Evolutionary conservation across 805 yeast genomes (phyloP).

Genomic region (Metschnikowia kofuensis): DNA sequence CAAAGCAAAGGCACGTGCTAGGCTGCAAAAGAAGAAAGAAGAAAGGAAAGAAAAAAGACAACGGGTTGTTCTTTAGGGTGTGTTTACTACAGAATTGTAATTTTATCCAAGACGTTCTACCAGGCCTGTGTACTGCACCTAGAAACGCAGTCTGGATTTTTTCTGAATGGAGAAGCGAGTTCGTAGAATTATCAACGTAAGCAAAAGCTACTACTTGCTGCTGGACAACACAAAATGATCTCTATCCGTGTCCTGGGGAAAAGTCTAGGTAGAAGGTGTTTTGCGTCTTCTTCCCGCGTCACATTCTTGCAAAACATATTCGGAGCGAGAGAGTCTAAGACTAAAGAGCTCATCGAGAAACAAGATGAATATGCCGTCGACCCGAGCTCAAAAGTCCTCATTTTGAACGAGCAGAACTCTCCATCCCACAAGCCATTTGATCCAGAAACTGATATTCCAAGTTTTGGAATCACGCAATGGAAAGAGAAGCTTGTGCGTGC

Average conservation of each 20-base stretch:
- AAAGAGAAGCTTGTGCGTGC: conserved; percentile 24
- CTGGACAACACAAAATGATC: background rate
- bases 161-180: conserved; percentile 1
- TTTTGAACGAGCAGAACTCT: conserved; percentile 36
- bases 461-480: conserved; percentile 37
- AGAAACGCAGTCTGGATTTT: background rate
- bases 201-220: background rate
- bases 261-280: conserved; percentile 2
- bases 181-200: background rate
- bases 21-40: background rate
- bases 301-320: conserved; percentile 33
- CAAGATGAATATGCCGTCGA: conserved; percentile 37
- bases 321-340: conserved; percentile 30
- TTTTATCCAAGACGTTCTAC: too few relatives aligned
- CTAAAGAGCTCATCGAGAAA: conserved; percentile 35
- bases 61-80: background rate
- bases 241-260: conserved; percentile 5
- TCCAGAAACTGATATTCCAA: conserved; percentile 31
- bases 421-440: conserved; percentile 27
- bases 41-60: background rate
- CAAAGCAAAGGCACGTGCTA: background rate
- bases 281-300: conserved; percentile 15
- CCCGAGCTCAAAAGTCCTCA: conserved; percentile 30
- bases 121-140: background rate
- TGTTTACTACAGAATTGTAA: too few relatives aligned